Evolutionary conservation across 176 grass and related monocot species (phyloP), one percentile per base, ranked within the genome.

Genomic region (Zizania latifolia): DNA sequence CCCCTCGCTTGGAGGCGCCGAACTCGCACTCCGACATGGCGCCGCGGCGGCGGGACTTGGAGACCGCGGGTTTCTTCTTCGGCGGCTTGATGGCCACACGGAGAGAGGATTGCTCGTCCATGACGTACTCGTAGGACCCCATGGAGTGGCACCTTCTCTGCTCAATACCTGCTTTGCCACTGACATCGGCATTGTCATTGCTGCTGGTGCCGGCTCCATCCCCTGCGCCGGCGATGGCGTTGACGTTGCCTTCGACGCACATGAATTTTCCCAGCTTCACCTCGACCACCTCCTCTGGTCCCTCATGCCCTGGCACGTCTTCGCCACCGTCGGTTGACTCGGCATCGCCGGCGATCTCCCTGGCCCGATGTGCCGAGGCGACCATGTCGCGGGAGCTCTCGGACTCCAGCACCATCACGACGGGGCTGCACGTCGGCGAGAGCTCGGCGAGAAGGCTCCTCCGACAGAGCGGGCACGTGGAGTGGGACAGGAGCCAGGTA

Each of bases 401-500:
- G 0, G 95, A 94, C 59, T 94, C 91, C 16, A 99, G 76, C 44
- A 92, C 84, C 66, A 93, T 83, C 10, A 93, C 78, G 8, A 90
- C 36, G 34, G 87, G 87, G 58, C 84, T 90, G 53, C 78, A 85
- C 12, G 81, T 79, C 2, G 91, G 89, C 17, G 76, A 84, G 68
- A 89, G 86, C 54, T 92, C 87, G 10, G 81, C 33, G 70, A 94
- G 71, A 58, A 99, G 89, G 76, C 79, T 88, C 15, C 79, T 56
- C 2, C 95, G 82, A 65, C 94, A 97, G 48, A 97, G 89, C 22
- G 94, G 94, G 78, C 94, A 97, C 0, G 94, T 93, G 74, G 90
- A 97, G 86, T 97, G 94, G 2, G 94, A 93, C 19, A 97, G 77
- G 73, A 97, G 87, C 94, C 88, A 97, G 0, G 94, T 97, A 27